phyloP scores from a whole-genome alignment of 495 filamentous ascomycete genomes.

The Penicillium silybi region DNA sequence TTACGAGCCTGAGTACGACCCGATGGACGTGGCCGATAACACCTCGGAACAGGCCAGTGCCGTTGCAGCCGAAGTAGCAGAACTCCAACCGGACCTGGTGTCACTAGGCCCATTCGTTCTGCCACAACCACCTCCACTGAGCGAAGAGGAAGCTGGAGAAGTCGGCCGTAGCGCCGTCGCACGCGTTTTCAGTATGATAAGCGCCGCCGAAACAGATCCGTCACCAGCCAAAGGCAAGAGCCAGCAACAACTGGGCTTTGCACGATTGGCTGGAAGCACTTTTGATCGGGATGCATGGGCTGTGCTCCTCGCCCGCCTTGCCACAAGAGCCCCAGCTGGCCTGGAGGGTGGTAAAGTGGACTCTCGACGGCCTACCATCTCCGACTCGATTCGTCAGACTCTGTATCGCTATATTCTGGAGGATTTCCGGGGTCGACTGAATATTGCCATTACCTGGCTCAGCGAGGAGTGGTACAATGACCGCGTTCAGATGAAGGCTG shows the following conservation, averaged over 20 bases:
- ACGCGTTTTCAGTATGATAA: slow-evolving; percentile 74
- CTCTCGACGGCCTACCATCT: slow-evolving; percentile 39
- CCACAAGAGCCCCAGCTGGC: slow-evolving; percentile 71
- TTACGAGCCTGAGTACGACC: slow-evolving; percentile 81
- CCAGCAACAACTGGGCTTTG: slow-evolving; percentile 58
- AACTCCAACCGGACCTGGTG: slow-evolving; percentile 51
- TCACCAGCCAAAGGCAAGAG: slow-evolving; percentile 42
- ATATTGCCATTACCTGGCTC: slow-evolving; percentile 83
- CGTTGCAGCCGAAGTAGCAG: slow-evolving; percentile 49
- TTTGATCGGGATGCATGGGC: slow-evolving; percentile 91
- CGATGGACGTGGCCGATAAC: slow-evolving; percentile 67
- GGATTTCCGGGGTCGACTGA: slow-evolving; percentile 84
- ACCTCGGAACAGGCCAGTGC: slow-evolving; percentile 67
- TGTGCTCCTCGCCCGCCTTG: slow-evolving; percentile 77
- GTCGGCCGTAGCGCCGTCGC: slow-evolving; percentile 65
- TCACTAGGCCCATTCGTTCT: slow-evolving; percentile 69
- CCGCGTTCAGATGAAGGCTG: slow-evolving; percentile 52
- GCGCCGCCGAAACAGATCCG: slow-evolving; percentile 60
- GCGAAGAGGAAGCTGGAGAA: slow-evolving; percentile 60
- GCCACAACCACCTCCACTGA: slow-evolving; percentile 70
- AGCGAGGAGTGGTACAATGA: slow-evolving; percentile 99
- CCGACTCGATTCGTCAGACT: slow-evolving; percentile 68
- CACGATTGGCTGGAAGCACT: slow-evolving; percentile 76
- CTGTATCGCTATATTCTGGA: slow-evolving; percentile 81
- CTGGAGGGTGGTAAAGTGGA: slow-evolving; percentile 50